Evolutionary conservation across 2,329 filamentous ascomycete genomes (phyloP), one percentile per base, ranked within the genome.

Genomic region (Microcyclospora pomicola): DNA sequence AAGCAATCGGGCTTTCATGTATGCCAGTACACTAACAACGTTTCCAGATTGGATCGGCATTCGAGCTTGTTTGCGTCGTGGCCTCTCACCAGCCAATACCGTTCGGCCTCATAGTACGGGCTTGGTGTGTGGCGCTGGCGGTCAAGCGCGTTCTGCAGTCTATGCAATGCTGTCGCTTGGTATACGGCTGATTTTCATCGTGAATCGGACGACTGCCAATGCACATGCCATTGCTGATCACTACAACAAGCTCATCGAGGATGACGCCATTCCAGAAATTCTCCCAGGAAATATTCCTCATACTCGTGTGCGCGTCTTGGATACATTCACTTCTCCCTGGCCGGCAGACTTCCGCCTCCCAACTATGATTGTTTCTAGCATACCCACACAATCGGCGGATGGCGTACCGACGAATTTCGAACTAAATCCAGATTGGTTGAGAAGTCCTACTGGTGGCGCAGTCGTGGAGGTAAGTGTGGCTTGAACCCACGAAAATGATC

Each of bases 81-180:
- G 80, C 2, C 64, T 86, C 2, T 85, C 81, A 1, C 82, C 82
- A 0, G 77, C 80, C 3, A 75, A 75, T 43, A 68, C 69, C 0
- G 69, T 76, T 27, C 66, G 68, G 5, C 56, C 62, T 9, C 67
- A 62, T 34, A 69, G 65, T 1, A 69, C 68, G 4, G 70, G 65
- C 11, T 54, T 76, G 3, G 62, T 76, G 3, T 64, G 73, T 44
- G 72, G 72, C 9, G 70, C 72, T n/a, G 72, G 72, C 32, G 82
- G 82, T 6, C 87, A 87, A 81, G 82, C 80, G 7, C 70, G 82
- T 42, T 80, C 82, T 2, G 79, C 81, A 2, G 72, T 84, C 2
- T 88, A 88, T 49, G 77, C 82, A 1, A 76, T 88, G 72, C 67
- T 87, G 15, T 80, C 82, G 49, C 66, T 87, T 6, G 82, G 82